A percentile compares a stretch with the other conserved stretches of the same genome.
These are phyloP conservation scores for Colletotrichum cordylinicola DNA, from an alignment of 2,329 filamentous ascomycete genomes.

Conservation along the genomic window DNA sequence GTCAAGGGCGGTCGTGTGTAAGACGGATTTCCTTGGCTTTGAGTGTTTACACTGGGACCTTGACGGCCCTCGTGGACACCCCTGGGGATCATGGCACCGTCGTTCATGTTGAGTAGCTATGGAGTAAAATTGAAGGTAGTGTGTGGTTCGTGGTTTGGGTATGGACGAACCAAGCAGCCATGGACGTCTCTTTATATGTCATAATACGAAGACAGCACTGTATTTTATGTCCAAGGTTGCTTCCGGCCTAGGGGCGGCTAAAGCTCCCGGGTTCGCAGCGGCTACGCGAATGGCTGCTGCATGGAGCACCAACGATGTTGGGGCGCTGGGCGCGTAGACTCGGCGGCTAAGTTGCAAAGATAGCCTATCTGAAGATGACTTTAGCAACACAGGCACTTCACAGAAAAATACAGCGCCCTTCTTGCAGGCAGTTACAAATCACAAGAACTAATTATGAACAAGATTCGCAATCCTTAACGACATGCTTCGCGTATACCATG, in stretches of 20 bases:
- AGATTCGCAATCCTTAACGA: not conserved
- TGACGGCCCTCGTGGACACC: not conserved
- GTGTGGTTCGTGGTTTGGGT: not conserved
- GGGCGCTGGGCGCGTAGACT: not conserved
- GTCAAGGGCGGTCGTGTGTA: not conserved
- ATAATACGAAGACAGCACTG: not conserved
- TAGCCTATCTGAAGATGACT: not conserved
- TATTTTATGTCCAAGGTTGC: not conserved
- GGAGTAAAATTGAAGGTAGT: not conserved
- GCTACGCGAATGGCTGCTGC: not conserved
- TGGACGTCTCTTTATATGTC: not conserved
- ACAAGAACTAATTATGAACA: not conserved
- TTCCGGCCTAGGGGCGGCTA: not conserved
- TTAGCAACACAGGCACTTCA: not conserved
- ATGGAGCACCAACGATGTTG: not conserved
- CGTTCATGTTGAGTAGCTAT: not conserved
- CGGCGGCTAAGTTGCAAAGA: not conserved
- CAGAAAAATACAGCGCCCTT: not conserved
- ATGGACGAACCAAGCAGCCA: not conserved
- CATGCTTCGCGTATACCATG: not conserved
- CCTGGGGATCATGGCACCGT: not conserved
- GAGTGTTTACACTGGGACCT: not conserved
- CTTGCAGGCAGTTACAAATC: not conserved
- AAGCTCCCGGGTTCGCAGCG: not conserved
- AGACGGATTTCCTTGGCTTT: not conserved